These are phyloP conservation scores for Lepidium didymum DNA, from an alignment of 345 rosid species.

Conservation along the genomic window DNA sequence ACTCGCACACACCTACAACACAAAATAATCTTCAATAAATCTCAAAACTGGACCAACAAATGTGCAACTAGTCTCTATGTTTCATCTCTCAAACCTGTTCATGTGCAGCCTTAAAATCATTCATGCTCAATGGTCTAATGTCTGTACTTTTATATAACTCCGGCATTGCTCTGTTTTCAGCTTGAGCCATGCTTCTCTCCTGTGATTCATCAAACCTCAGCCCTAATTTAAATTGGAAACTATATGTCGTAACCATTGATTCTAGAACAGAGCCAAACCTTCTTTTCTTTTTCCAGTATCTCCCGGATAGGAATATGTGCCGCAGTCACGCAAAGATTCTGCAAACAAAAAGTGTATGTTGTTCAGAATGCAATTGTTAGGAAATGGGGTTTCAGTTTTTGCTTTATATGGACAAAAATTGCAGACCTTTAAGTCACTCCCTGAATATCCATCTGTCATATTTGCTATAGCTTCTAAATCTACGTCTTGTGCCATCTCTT, in stretches of 20 bases:
- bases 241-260: neutral
- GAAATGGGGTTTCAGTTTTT: neutral
- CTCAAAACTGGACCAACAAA: neutral
- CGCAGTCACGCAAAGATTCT: conserved; percentile 92
- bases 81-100: conserved; percentile 59
- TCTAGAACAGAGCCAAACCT: conserved; percentile 42
- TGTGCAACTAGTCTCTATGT: neutral
- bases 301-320: conserved; percentile 95
- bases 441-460: conserved; percentile 95
- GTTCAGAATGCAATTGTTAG: neutral
- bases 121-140: conserved; percentile 67
- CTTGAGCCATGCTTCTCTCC: conserved; percentile 59
- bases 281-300: conserved; percentile 78
- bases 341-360: conserved; percentile 11
- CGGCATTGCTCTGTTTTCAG: conserved; percentile 61
- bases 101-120: conserved; percentile 82
- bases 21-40: neutral
- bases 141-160: conserved; percentile 55
- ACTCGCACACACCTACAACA: conserved; percentile 90
- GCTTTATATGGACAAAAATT: neutral
- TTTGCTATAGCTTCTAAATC: conserved; percentile 74
- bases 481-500: conserved; percentile 62
- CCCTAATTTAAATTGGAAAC: neutral
- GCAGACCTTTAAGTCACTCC: conserved; percentile 87
- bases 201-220: conserved; percentile 25